Evolutionary conservation across 1,139 yeast species (phyloP).

Genomic region (Wickerhamomyces sp.): DNA sequence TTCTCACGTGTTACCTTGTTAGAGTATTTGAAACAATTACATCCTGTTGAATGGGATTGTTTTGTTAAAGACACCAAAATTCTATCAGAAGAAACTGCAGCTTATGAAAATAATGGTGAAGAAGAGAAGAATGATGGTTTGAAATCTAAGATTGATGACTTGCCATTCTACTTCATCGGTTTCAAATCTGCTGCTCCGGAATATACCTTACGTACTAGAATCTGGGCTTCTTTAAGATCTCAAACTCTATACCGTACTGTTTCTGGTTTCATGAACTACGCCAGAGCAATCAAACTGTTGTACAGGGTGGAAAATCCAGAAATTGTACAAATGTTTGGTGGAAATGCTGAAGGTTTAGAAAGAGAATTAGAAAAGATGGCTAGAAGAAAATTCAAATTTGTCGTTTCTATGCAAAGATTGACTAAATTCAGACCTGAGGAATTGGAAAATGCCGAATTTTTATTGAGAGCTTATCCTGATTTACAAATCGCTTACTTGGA

Average conservation of each 20-base stretch:
- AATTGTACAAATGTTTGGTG: slow-evolving; percentile 96
- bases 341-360: slow-evolving; percentile 93
- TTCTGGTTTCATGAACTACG: slow-evolving; percentile 98
- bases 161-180: slow-evolving; percentile 98
- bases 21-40: slow-evolving; percentile 95
- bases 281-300: slow-evolving; percentile 93
- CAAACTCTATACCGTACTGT: slow-evolving; percentile 98
- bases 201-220: slow-evolving; percentile 95
- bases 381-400: slow-evolving; percentile 94
- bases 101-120: slow-evolving; percentile 67
- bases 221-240: slow-evolving; percentile 98
- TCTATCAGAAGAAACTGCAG: slow-evolving; percentile 95
- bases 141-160: slow-evolving; percentile 90
- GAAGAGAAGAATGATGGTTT: slow-evolving; percentile 69
- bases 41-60: slow-evolving; percentile 99
- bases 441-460: slow-evolving; percentile 95
- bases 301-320: slow-evolving; percentile 99
- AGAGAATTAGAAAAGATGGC: slow-evolving; percentile 98
- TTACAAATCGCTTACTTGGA: slow-evolving; percentile 97
- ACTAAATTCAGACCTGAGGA: slow-evolving; percentile 96
- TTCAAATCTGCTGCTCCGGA: slow-evolving; percentile 99
- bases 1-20: slow-evolving; percentile 93
- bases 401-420: slow-evolving; percentile 98
- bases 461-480: slow-evolving; percentile 97
- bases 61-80: slow-evolving; percentile 98